A percentile compares a stretch with the other conserved stretches of the same genome.
Evolutionary conservation across 768 basidiomycete genomes (phyloP).

Genomic region (Suillus bovinus): DNA sequence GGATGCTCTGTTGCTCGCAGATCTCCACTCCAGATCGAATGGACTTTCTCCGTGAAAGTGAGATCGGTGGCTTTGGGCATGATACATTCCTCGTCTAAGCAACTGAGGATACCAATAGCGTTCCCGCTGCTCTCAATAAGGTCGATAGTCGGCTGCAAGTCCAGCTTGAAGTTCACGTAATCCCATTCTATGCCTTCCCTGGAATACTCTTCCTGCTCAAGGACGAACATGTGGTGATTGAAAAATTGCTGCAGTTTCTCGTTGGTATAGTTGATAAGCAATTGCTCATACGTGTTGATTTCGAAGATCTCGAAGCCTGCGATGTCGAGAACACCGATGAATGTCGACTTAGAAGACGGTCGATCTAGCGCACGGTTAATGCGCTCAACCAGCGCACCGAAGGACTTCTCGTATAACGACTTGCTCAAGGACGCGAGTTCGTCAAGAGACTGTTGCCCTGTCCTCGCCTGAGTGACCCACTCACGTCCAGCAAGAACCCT

Average conservation of each 20-base stretch:
- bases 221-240: constrained; percentile 99
- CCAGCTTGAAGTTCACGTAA: constrained; percentile 96
- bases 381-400: constrained; percentile 89
- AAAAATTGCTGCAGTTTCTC: constrained; percentile 98
- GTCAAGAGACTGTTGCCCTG: constrained; percentile 87
- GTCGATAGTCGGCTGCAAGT: constrained; percentile 97
- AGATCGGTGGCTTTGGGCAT: constrained; percentile 98
- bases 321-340: constrained; percentile 98
- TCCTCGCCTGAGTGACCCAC: constrained; percentile 94
- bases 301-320: constrained; percentile 99
- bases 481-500: constrained; percentile 93
- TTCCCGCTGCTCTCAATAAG: constrained; percentile 83
- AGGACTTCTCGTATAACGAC: constrained; percentile 96
- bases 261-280: constrained; percentile 98
- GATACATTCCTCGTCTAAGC: constrained; percentile 97
- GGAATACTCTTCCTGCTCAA: constrained; percentile 98
- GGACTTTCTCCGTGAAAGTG: constrained; percentile 92
- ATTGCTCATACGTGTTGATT: constrained; percentile 93
- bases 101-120: constrained; percentile 86
- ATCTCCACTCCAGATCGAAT: constrained; percentile 64
- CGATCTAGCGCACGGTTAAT: constrained; percentile 94
- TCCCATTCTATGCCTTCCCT: constrained; percentile 98
- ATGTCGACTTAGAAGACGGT: constrained; percentile 87
- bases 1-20: constrained; percentile 44
- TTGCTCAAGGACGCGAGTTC: constrained; percentile 92